phyloP scores from a whole-genome alignment of 805 yeast genomes.

The Spathaspora sp. region DNA sequence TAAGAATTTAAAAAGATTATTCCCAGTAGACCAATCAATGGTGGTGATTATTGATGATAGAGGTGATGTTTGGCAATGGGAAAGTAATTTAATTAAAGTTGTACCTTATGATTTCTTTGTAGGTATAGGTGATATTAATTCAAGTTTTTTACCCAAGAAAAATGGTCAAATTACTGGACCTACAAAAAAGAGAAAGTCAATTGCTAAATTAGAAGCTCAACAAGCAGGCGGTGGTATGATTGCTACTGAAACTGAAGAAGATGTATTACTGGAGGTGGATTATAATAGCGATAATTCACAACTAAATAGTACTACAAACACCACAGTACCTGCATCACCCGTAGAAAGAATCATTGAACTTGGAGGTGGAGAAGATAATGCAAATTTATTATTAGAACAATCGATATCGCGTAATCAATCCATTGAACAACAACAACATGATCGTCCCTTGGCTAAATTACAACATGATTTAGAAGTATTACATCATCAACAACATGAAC shows the following conservation, averaged over 20 bases:
- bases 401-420: constrained; percentile 64
- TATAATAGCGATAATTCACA: constrained; percentile 6
- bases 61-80: constrained; percentile 99
- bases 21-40: constrained; percentile 95
- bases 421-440: constrained; percentile 74
- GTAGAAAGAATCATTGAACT: constrained; percentile 47
- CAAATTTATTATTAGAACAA: constrained; percentile 49
- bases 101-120: constrained; percentile 95
- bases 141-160: constrained; percentile 85
- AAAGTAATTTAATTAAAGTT: constrained; percentile 83
- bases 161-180: constrained; percentile 57
- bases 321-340: constrained; percentile 25
- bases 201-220: constrained; percentile 52
- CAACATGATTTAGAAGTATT: constrained; percentile 68
- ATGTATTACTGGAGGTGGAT: constrained; percentile 3
- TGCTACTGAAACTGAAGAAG: constrained; percentile 8
- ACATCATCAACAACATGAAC: constrained; percentile 25
- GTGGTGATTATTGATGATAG: constrained; percentile 95
- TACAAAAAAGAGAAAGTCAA: constrained; percentile 53
- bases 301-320: constrained; percentile 6
- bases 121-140: constrained; percentile 96
- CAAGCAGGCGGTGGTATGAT: constrained; percentile 9
- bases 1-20: constrained; percentile 80
- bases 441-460: constrained; percentile 79
- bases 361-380: constrained; percentile 48